Percentiles rank a stretch among this genome's conserved stretches.
Evolutionary conservation across 2,329 filamentous ascomycete genomes (phyloP).

Genomic region (Aspergillus oerlinghausenensis): DNA sequence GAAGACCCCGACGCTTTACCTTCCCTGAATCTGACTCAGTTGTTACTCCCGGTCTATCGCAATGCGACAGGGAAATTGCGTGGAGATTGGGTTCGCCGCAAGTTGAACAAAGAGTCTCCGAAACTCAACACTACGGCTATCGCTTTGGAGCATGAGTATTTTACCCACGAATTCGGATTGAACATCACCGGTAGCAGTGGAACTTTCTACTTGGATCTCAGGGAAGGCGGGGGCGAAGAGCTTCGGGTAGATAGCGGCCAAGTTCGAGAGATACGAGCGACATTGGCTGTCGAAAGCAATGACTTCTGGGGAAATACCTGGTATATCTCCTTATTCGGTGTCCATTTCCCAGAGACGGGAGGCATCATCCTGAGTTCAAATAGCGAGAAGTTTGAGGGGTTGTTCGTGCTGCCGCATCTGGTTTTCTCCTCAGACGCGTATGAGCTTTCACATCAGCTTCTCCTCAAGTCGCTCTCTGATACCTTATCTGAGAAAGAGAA

Average conservation of each 20-base stretch:
- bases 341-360: constrained; percentile 81
- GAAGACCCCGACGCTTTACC: constrained; percentile 21
- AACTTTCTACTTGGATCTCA: constrained; percentile 64
- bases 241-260: constrained; percentile 44
- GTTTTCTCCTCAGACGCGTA: constrained; percentile 56
- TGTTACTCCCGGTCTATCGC: constrained; percentile 60
- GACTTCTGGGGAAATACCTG: constrained; percentile 67
- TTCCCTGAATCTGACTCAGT: constrained; percentile 32
- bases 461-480: constrained; percentile 68
- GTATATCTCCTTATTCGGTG: constrained; percentile 74
- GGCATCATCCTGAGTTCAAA: constrained; percentile 78
- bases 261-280: constrained; percentile 65
- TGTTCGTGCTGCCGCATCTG: constrained; percentile 84
- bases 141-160: constrained; percentile 63
- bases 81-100: constrained; percentile 67
- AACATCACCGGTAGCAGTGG: constrained; percentile 75
- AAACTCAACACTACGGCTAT: constrained; percentile 62
- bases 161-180: constrained; percentile 62
- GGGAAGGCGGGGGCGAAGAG: constrained; percentile 46
- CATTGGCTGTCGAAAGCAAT: constrained; percentile 68
- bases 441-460: constrained; percentile 55
- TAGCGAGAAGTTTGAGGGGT: constrained; percentile 89
- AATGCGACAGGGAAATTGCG: constrained; percentile 73
- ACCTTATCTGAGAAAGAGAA: constrained; percentile 61
- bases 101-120: constrained; percentile 46